These are phyloP conservation scores for Arctium minus DNA, from an alignment of 129 eudicot species.

Conservation along the genomic window DNA sequence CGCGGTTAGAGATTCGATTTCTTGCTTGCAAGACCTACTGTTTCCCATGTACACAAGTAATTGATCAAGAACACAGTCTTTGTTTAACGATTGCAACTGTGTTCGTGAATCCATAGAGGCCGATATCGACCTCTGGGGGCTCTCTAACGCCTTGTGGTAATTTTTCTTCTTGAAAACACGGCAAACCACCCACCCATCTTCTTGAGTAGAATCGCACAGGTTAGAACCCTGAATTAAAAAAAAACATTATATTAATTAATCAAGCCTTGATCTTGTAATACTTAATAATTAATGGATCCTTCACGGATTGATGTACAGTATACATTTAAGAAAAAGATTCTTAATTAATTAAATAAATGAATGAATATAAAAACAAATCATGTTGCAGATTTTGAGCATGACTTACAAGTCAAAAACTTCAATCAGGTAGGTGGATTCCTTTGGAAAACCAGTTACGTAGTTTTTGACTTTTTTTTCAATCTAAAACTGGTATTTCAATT, in stretches of 20 bases:
- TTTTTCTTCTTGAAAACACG: conserved; percentile 39
- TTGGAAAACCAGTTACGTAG: not conserved
- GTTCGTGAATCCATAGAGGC: conserved; percentile 28
- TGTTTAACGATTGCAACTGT: conserved; percentile 17
- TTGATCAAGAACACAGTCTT: conserved; percentile 55
- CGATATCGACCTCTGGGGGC: conserved; percentile 40
- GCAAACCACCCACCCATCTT: conserved; percentile 44
- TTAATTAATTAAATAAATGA: not conserved
- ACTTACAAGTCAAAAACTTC: conserved; percentile 1
- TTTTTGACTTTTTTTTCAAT: not conserved
- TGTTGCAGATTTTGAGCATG: not conserved
- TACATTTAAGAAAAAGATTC: not conserved
- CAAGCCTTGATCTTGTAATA: not conserved
- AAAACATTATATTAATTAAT: not conserved
- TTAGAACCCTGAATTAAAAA: conserved; percentile 21
- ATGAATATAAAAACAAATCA: not conserved
- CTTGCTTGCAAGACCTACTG: conserved; percentile 36
- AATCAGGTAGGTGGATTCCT: not conserved
- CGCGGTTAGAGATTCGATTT: conserved; percentile 21
- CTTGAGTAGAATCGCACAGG: conserved; percentile 33
- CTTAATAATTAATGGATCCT: not conserved
- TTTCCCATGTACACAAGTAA: conserved; percentile 54
- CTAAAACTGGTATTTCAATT: not conserved
- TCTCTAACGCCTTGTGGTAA: conserved; percentile 38
- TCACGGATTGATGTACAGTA: not conserved